Percentiles rank a stretch among this genome's conserved stretches.
phyloP scores from a whole-genome alignment of 2,329 filamentous ascomycete species.

The Scedosporium dehoogii region DNA sequence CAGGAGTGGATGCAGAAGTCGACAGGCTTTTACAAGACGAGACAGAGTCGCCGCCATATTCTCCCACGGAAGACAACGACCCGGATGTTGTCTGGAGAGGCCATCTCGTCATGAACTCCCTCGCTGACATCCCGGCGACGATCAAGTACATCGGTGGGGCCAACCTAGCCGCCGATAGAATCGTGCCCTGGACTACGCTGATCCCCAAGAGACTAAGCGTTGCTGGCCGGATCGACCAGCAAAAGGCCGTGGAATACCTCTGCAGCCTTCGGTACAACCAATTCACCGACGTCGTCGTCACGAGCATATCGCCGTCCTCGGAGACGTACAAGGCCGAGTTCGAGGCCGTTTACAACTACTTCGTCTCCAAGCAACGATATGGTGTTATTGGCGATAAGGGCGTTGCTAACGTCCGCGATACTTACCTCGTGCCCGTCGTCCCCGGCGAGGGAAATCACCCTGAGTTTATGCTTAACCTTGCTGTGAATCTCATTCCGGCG shows the following conservation, averaged over 20 bases:
- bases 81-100: conserved; percentile 72
- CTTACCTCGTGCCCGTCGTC: conserved; percentile 81
- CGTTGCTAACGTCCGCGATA: conserved; percentile 69
- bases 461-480: conserved; percentile 81
- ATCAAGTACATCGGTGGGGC: conserved; percentile 79
- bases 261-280: conserved; percentile 75
- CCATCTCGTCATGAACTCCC: conserved; percentile 62
- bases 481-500: conserved; percentile 69
- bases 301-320: conserved; percentile 58
- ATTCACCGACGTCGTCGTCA: conserved; percentile 74
- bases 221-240: conserved; percentile 69
- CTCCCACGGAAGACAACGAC: conserved; percentile 64
- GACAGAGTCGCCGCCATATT: conserved; percentile 72
- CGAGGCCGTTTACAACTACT: conserved; percentile 76
- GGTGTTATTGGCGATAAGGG: conserved; percentile 76
- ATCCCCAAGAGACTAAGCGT: conserved; percentile 62
- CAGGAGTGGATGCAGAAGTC: conserved; percentile 75
- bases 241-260: conserved; percentile 82
- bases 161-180: conserved; percentile 47
- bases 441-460: conserved; percentile 62
- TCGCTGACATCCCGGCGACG: conserved; percentile 65
- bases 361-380: conserved; percentile 70
- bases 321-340: conserved; percentile 54
- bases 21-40: conserved; percentile 80
- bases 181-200: conserved; percentile 62